Percentiles rank a stretch among this genome's conserved stretches.
These are phyloP conservation scores for Saccharomycopsis olivae DNA, from an alignment of 805 yeast genomes.

Conservation along the genomic window DNA sequence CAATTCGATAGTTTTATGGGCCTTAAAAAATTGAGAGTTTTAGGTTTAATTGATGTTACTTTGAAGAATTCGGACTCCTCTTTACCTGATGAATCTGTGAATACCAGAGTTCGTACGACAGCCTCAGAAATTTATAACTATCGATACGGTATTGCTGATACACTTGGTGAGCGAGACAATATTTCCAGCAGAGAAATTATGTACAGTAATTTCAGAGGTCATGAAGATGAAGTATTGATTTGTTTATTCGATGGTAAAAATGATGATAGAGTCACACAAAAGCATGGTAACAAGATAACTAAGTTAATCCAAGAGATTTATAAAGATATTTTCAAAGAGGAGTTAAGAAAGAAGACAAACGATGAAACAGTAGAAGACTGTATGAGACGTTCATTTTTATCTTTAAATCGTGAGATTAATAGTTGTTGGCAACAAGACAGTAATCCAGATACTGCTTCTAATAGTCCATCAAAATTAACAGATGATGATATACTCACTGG, in stretches of 20 bases:
- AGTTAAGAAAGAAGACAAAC: slow-evolving; percentile 37
- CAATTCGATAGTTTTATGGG: slow-evolving; percentile 54
- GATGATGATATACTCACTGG: slow-evolving; percentile 67
- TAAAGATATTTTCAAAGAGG: slow-evolving; percentile 56
- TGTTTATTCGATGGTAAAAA: slow-evolving; percentile 81
- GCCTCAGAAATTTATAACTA: slow-evolving; percentile 67
- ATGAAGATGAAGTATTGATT: slow-evolving; percentile 67
- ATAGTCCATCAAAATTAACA: slow-evolving; percentile 24
- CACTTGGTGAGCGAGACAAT: slow-evolving; percentile 54
- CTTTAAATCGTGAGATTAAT: slow-evolving; percentile 74
- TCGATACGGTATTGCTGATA: slow-evolving; percentile 88
- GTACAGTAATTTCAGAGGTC: slow-evolving; percentile 78
- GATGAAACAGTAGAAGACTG: slow-evolving; percentile 60
- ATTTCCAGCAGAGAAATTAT: slow-evolving; percentile 78
- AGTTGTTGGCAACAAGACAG: slow-evolving; percentile 22
- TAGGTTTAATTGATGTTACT: slow-evolving; percentile 94
- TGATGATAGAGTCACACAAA: slow-evolving; percentile 25
- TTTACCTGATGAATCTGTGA: slow-evolving; percentile 79
- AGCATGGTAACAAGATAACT: slow-evolving; percentile 55
- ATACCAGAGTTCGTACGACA: slow-evolving; percentile 82
- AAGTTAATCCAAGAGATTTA: slow-evolving; percentile 63
- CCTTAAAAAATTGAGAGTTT: slow-evolving; percentile 54
- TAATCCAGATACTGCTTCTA: slow-evolving; percentile 19
- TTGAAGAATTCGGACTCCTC: slow-evolving; percentile 58
- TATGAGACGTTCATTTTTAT: slow-evolving; percentile 68